These are phyloP conservation scores for Leccinum boreale DNA, from an alignment of 768 basidiomycete genomes.

Conservation along the genomic window DNA sequence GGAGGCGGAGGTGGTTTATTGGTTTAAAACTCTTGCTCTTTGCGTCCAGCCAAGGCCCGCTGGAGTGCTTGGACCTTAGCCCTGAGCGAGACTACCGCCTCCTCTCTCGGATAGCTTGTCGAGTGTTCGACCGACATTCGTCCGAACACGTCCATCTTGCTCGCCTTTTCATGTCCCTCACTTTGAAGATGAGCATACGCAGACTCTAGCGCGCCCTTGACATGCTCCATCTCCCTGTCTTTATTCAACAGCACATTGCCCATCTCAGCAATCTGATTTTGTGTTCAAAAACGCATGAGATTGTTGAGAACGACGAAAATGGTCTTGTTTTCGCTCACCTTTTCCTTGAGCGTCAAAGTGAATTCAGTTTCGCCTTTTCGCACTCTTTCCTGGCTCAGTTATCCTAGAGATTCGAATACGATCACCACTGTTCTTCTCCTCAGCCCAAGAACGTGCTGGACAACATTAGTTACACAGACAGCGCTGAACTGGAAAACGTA, in stretches of 20 bases:
- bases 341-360: slow-evolving; percentile 61
- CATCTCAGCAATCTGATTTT: slow-evolving; percentile 50
- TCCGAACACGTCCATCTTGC: slow-evolving; percentile 61
- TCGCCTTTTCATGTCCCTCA: slow-evolving; percentile 42
- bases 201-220: slow-evolving; percentile 85
- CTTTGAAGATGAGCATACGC: slow-evolving; percentile 77
- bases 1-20: slow-evolving; percentile 65
- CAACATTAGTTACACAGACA: slow-evolving; percentile 14
- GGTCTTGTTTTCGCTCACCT: slow-evolving; percentile 41
- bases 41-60: slow-evolving; percentile 45
- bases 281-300: neutral
- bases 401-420: slow-evolving; percentile 41
- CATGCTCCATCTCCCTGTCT: slow-evolving; percentile 71
- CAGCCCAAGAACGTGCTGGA: slow-evolving; percentile 32
- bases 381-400: slow-evolving; percentile 74
- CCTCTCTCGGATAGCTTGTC: slow-evolving; percentile 66
- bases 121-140: slow-evolving; percentile 68
- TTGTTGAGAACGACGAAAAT: neutral
- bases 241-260: slow-evolving; percentile 47
- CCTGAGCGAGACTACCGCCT: slow-evolving; percentile 53
- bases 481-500: slow-evolving; percentile 32
- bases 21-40: slow-evolving; percentile 70
- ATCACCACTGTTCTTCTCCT: neutral
- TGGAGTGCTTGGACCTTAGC: slow-evolving; percentile 50
- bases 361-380: slow-evolving; percentile 69